phyloP scores from a whole-genome alignment of 2,329 filamentous ascomycete genomes.

The Colletotrichum cereale region DNA sequence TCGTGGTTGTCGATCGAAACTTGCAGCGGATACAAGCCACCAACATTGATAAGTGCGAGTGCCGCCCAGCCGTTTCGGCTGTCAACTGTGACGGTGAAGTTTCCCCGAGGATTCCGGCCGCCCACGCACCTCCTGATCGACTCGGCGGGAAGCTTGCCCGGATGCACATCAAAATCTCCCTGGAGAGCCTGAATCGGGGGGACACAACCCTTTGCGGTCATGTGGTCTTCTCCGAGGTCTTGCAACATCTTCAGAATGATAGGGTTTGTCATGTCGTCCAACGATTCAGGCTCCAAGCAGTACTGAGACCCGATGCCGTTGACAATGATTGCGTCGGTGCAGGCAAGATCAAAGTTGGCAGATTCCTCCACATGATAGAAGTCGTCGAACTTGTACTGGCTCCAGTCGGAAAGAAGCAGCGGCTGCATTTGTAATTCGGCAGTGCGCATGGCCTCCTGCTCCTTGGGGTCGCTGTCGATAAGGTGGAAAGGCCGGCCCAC shows the following conservation, averaged over 20 bases:
- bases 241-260: slow-evolving; percentile 18
- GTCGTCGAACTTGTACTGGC: slow-evolving; percentile 37
- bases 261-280: slow-evolving; percentile 16
- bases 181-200: slow-evolving; percentile 13
- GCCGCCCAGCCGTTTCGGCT: neutral
- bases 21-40: slow-evolving; percentile 29
- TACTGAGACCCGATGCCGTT: neutral
- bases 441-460: neutral
- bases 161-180: slow-evolving; percentile 9
- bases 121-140: neutral
- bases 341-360: slow-evolving; percentile 17
- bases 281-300: neutral
- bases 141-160: neutral
- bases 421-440: slow-evolving; percentile 26
- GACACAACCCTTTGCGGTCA: slow-evolving; percentile 18
- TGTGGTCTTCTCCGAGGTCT: slow-evolving; percentile 19
- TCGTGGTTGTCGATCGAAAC: slow-evolving; percentile 58
- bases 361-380: neutral
- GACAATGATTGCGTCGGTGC: slow-evolving; percentile 21
- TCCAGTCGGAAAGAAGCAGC: slow-evolving; percentile 39
- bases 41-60: neutral
- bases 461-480: neutral
- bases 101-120: neutral
- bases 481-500: neutral
- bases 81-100: slow-evolving; percentile 13